A percentile compares a stretch with the other conserved stretches of the same genome.
Conservation (phyloP, 495 filamentous ascomycete species). For the Tetracladium setigerum region DNA sequence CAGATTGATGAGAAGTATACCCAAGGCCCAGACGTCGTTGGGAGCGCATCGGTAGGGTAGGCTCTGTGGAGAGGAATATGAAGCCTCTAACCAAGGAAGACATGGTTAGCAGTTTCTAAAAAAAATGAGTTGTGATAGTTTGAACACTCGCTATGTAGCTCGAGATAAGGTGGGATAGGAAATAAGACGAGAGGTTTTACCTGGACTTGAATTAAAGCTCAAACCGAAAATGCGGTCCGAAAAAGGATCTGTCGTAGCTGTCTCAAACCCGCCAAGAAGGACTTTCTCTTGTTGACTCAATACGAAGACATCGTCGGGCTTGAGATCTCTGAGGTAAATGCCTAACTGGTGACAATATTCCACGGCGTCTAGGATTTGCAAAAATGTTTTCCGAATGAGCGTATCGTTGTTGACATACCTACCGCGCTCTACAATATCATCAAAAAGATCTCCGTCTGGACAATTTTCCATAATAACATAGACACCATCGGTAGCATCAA, state of each 20-base stretch:
- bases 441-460: conserved; percentile 94
- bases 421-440: conserved; percentile 90
- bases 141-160: no score
- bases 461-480: conserved; percentile 97
- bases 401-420: conserved; percentile 89
- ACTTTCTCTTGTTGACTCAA: conserved; percentile 79
- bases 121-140: conserved; percentile 5
- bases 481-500: conserved; percentile 87
- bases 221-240: conserved; percentile 97
- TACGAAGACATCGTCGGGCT: conserved; percentile 97
- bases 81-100: conserved; percentile 63
- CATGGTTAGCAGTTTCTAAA: conserved; percentile 7
- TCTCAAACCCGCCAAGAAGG: conserved; percentile 95
- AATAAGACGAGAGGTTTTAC: conserved; percentile 44
- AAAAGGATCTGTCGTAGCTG: conserved; percentile 79
- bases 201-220: conserved; percentile 99
- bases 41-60: conserved; percentile 85
- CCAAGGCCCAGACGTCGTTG: conserved; percentile 97
- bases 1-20: conserved; percentile 94
- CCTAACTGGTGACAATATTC: conserved; percentile 87
- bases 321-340: conserved; percentile 96
- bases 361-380: conserved; percentile 97
- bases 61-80: conserved; percentile 66
- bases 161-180: conserved; percentile 14
- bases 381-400: conserved; percentile 79